Percentiles rank a stretch among this genome's conserved stretches.
These are phyloP conservation scores for Torulaspora indica DNA, from an alignment of 805 yeast genomes.

Conservation along the genomic window DNA sequence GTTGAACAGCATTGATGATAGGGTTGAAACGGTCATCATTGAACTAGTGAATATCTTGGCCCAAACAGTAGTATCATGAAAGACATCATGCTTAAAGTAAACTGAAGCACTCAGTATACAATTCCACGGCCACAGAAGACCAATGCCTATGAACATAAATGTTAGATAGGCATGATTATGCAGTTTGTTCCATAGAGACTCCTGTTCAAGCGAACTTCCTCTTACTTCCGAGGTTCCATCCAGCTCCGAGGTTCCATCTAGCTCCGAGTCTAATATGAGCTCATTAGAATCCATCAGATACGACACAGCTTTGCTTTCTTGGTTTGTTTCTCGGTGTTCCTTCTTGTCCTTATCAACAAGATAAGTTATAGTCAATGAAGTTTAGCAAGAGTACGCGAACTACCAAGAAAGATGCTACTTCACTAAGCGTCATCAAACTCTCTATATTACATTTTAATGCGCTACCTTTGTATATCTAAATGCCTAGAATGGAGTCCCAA, in stretches of 20 bases:
- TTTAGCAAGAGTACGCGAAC: background rate
- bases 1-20: constrained; percentile 58
- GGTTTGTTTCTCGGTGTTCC: no score
- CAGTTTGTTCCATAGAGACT: constrained; percentile 19
- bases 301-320: background rate
- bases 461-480: constrained; percentile 5
- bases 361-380: background rate
- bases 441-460: constrained; percentile 12
- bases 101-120: constrained; percentile 81
- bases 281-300: constrained; percentile 2
- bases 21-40: constrained; percentile 82
- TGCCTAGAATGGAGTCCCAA: background rate
- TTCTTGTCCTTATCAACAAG: background rate
- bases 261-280: constrained; percentile 1
- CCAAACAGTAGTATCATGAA: constrained; percentile 47
- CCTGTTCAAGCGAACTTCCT: constrained; percentile 1
- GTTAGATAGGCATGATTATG: constrained; percentile 44
- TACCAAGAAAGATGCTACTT: background rate
- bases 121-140: constrained; percentile 96
- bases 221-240: background rate
- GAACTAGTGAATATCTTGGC: constrained; percentile 66
- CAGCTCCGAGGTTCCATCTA: background rate
- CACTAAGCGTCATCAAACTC: constrained; percentile 6
- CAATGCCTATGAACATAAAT: constrained; percentile 65
- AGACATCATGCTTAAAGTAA: constrained; percentile 58